Evolutionary conservation across 2,329 filamentous ascomycete genomes (phyloP), one percentile per base, ranked within the genome.

Genomic region (Bertia moriformis): DNA sequence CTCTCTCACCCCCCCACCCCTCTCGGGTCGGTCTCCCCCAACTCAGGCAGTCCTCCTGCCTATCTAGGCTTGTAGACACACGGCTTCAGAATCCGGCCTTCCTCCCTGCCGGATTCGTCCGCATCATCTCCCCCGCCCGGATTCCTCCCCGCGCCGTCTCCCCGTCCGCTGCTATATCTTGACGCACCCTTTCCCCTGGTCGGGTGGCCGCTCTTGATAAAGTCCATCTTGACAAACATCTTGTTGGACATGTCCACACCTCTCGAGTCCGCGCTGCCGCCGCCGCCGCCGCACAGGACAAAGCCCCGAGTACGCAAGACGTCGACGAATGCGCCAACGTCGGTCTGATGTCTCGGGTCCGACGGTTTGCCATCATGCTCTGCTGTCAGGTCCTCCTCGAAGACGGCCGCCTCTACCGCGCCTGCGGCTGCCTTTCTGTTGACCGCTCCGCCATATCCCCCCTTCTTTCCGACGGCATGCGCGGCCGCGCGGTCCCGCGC

Each of bases 161-260:
- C 40, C 65, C 64, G 40, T 65, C 66, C 4, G 67, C 62, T 17
- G 64, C 64, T 46, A 29, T n/a, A n/a, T n/a, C 40, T 61, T 66
- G 13, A n/a, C n/a, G 67, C 73, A 46, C 81, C 75, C 63, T 93
- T 93, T 18, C 87, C 87, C 54, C 77, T 80, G 2, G 69, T 69
- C 0, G 88, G 82, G 35, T 75, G 64, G 15, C 75, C 77, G n/a
- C 71, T 76, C 64, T 96, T 98, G 50, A 88, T 67, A 59, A 98
- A 98, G 49, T 82, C 77, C 86, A 98, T 89, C 62, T 82, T 85
- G 48, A 96, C 89, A 64, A 98, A 98, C 91, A 98, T 98, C 63
- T 83, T 93, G 62, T 98, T 98, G 41, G 71, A 73, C 51, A 93
- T 63, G 61, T 98, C 87, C 7, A 93, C 69, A 0, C 79, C 73